Base-by-base conservation (phyloP, 495 filamentous ascomycete genomes). In the Podospora australis region DNA sequence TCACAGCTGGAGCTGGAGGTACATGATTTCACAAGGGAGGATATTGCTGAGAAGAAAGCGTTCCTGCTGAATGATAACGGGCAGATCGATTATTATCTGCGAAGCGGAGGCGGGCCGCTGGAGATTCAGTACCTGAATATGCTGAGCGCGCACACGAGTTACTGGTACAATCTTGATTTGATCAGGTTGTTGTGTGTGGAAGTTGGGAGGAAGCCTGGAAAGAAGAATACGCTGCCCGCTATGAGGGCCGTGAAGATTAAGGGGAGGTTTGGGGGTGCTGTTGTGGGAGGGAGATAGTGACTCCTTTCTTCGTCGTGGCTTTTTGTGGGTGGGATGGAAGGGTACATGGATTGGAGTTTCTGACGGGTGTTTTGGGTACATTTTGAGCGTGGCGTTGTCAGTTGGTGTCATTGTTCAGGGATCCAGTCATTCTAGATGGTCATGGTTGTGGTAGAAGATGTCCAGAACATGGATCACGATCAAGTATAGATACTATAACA, bases 91-190 rank as follows among this genome's bases (percentile, higher is more conserved):
- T 98, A 79, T 58, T 94, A 80, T 50, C 66, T 98, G 3, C 79
- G 79, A 35, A 86, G 86, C 35, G 86, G 87, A 0, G 80, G 84
- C 17, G 88, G 91, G 0, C 78, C 89, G 3, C 71, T 97, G 22
- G 90, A 94, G 66, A 87, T 96, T 44, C 90, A 96, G 71, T 98
- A 98, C 62, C 64, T 96, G 3, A 96, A 94, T 54, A 98, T 98
- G 91, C 66, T 98, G 49, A 86, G 88, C 47, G 92, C 92, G n/a
- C 92, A 98, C 66, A 89, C 86, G 48, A 88, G 84, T 52, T 98
- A 98, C 58, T 97, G 92, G 92, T 77, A 78, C 8, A 80, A 83
- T 54, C 74, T 76, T 48, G 92, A 97, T 62, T 87, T 97, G 66
- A 81, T 92, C 20, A 69, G 90, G 29, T 82, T 97, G 60, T 60